Evolutionary conservation across 306 rosid species (phyloP), one percentile per base, ranked within the genome.

Genomic region (Chamaecrista fasciculata): DNA sequence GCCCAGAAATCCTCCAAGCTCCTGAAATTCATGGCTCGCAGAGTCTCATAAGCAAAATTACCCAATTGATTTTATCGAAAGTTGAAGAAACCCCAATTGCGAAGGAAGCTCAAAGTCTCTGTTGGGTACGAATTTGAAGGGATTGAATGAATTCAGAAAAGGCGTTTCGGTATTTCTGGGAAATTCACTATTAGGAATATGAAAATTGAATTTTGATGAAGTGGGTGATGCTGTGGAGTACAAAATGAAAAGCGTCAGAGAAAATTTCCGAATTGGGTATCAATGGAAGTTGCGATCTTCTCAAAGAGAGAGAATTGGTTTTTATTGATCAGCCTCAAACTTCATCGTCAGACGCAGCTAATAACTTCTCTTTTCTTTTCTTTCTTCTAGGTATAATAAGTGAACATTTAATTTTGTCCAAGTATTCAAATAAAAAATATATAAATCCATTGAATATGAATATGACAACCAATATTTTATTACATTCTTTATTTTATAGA

Each of bases 1-100:
- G 81, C 81, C 99, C 99, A 94, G 82, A 91, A 94, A 76, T 94
- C 99, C 33, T 94, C 99, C 60, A 91, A 84, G 85, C 80, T 91
- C 78, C 96, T 87, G 81, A 94, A 94, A 84, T 94, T 94, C 99
- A 91, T 94, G 26, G 58, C 73, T 79, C 64, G 6, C 19, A 36
- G 33, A 33, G 44, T 47, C 15, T 39, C 73, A 56, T 66, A 78
- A 51, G 61, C 49, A 24, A 57, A 58, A 33, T n/a, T n/a, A n/a
- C 36, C 51, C 72, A 36, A 19, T 50, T 65, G 48, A 64, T 64
- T 57, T 69, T 62, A 66, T 36, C 23, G 0, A 8, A 20, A n/a
- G 11, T 33, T 33, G 36, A 57, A 31, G 33, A 44, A 65, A 43
- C 40, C 77, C 80, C 83, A 61, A 12, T 49, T 49, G 46, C 24